These are phyloP conservation scores for Parastagonospora avenae DNA, from an alignment of 2,329 filamentous ascomycete species.

Conservation along the genomic window DNA sequence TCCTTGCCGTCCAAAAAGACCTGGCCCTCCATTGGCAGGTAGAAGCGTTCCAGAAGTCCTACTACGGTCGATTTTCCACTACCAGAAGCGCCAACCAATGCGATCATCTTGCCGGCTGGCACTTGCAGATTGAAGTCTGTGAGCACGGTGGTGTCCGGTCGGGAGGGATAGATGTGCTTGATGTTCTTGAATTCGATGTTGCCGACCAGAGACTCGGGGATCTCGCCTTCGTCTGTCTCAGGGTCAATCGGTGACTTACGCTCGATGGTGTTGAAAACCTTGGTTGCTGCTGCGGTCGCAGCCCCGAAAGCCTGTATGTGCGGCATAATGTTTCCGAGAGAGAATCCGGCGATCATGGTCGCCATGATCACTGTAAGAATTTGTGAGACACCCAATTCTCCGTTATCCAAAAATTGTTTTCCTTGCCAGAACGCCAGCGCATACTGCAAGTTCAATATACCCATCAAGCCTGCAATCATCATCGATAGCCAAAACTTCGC, in stretches of 20 bases:
- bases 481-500: constrained; percentile 73
- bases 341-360: constrained; percentile 91
- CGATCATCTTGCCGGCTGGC: constrained; percentile 89
- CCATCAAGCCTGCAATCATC: constrained; percentile 86
- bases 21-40: constrained; percentile 80
- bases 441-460: constrained; percentile 77
- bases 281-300: constrained; percentile 80
- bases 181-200: constrained; percentile 80
- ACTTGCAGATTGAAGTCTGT: constrained; percentile 78
- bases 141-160: constrained; percentile 89
- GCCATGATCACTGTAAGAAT: constrained; percentile 87
- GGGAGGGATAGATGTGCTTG: constrained; percentile 92
- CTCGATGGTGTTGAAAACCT: constrained; percentile 95
- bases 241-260: constrained; percentile 84
- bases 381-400: constrained; percentile 67
- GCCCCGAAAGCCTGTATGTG: constrained; percentile 86
- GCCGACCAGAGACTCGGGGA: constrained; percentile 73
- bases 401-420: constrained; percentile 60
- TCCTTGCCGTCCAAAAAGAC: constrained; percentile 84
- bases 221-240: constrained; percentile 71
- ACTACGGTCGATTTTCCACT: constrained; percentile 96
- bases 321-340: constrained; percentile 72
- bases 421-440: constrained; percentile 55
- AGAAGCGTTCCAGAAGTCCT: constrained; percentile 91
- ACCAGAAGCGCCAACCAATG: constrained; percentile 90